Conservation (phyloP, 1,284 basidiomycete species). For the Ustilago loliicola region DNA sequence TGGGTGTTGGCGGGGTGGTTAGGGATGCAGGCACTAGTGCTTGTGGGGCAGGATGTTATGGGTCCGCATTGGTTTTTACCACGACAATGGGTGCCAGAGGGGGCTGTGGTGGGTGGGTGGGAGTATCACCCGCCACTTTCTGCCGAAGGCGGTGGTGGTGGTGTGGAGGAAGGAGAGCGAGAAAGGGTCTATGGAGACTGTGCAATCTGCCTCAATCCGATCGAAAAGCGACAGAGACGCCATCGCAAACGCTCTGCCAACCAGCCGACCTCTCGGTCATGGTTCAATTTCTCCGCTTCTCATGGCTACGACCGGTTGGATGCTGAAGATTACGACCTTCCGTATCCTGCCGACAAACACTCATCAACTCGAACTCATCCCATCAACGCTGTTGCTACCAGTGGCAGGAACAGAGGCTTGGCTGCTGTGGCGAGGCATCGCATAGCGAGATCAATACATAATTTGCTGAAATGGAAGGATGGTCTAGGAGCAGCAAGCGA, state of each 20-base stretch:
- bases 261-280: not conserved
- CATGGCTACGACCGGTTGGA: conserved; percentile 24
- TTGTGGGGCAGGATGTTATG: conserved; percentile 81
- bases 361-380: not conserved
- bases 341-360: conserved; percentile 18
- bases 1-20: conserved; percentile 78
- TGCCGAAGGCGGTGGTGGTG: not conserved
- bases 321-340: conserved; percentile 26
- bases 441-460: conserved; percentile 7
- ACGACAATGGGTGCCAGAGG: conserved; percentile 23
- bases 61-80: conserved; percentile 87
- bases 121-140: conserved; percentile 39
- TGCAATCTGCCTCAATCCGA: conserved; percentile 39
- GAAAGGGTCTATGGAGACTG: conserved; percentile 32
- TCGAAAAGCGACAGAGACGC: conserved; percentile 14
- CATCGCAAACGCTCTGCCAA: not conserved
- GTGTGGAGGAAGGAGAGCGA: conserved; percentile 2
- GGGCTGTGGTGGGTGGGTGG: conserved; percentile 23
- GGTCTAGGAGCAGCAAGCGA: conserved; percentile 14
- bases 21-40: conserved; percentile 76
- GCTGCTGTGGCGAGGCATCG: not conserved
- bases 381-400: not conserved
- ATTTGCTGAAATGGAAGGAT: conserved; percentile 14
- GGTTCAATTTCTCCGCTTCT: not conserved
- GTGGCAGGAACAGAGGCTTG: not conserved